Conservation (phyloP, 2,329 filamentous ascomycete species). For the Arachnomyces sp. region DNA sequence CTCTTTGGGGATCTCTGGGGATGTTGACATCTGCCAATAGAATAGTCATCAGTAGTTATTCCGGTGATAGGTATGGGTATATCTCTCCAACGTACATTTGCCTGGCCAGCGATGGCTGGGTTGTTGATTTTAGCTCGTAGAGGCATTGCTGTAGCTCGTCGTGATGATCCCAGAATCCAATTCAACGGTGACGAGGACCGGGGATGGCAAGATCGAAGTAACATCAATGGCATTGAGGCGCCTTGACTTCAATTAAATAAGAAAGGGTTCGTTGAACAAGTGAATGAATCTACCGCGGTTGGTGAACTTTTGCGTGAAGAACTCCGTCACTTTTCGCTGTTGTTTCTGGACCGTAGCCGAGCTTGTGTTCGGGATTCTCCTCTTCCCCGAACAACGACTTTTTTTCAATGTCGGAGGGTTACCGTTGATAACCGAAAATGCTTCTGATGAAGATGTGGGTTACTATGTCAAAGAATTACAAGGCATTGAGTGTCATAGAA, state of each 20-base stretch:
- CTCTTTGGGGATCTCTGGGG: slow-evolving; percentile 41
- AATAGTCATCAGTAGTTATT: slow-evolving; percentile 1
- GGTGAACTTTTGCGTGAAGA: too few relatives aligned
- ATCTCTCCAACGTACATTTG: slow-evolving; percentile 40
- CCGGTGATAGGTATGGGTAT: neutral
- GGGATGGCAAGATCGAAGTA: slow-evolving; percentile 33
- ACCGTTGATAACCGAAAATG: too few relatives aligned
- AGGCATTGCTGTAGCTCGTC: slow-evolving; percentile 56
- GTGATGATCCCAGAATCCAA: slow-evolving; percentile 32
- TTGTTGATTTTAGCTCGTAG: slow-evolving; percentile 67
- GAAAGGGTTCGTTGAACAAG: slow-evolving; percentile 4
- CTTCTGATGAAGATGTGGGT: too few relatives aligned
- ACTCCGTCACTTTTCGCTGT: slow-evolving; percentile 19
- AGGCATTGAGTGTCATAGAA: too few relatives aligned
- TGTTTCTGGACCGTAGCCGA: too few relatives aligned
- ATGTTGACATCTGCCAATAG: slow-evolving; percentile 36
- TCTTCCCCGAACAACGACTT: slow-evolving; percentile 15
- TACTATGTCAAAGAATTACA: too few relatives aligned
- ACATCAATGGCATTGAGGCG: slow-evolving; percentile 30
- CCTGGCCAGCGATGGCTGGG: slow-evolving; percentile 47
- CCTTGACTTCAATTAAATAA: slow-evolving; percentile 1
- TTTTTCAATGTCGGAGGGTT: neutral
- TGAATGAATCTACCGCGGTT: neutral
- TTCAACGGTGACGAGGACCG: slow-evolving; percentile 37
- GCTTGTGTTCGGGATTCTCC: too few relatives aligned